Conservation (phyloP, 345 rosid species). For the Geranium rotundifolium region DNA sequence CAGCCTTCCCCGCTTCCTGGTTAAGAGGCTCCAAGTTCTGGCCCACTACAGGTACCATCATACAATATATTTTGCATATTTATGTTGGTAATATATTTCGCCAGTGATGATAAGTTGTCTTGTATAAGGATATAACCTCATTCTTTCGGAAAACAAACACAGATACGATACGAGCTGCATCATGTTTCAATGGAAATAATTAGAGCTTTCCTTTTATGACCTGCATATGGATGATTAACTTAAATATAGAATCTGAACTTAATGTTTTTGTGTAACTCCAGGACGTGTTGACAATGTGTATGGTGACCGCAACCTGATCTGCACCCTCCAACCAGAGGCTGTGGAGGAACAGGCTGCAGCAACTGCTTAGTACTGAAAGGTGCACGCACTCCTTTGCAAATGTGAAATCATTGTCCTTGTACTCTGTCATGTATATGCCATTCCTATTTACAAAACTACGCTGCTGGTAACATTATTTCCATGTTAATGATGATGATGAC, state of each 20-base stretch:
- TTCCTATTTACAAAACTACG: constrained; percentile 7
- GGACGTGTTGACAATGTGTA: constrained; percentile 98
- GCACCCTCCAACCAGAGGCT: constrained; percentile 69
- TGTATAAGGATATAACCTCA: no score
- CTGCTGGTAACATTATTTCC: constrained; percentile 20
- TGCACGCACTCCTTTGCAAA: not conserved
- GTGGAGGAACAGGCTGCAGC: constrained; percentile 82
- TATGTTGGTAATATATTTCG: no score
- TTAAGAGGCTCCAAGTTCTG: constrained; percentile 84
- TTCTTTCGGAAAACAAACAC: no score
- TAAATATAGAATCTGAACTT: no score
- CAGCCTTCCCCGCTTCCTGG: constrained; percentile 98
- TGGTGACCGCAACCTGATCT: constrained; percentile 89
- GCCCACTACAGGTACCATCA: constrained; percentile 65
- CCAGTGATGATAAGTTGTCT: no score
- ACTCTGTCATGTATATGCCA: constrained; percentile 18
- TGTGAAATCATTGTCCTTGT: not conserved
- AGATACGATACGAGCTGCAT: no score
- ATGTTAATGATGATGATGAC: constrained; percentile 12
- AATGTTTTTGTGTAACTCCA: constrained; percentile 12
- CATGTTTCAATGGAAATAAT: no score
- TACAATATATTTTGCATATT: no score
- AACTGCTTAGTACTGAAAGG: constrained; percentile 33
- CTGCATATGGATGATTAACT: not conserved
- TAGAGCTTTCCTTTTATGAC: no score